A percentile compares a stretch with the other conserved stretches of the same genome.
Evolutionary conservation across 2,329 filamentous ascomycete species (phyloP).

Genomic region (Talaromyces sp.): DNA sequence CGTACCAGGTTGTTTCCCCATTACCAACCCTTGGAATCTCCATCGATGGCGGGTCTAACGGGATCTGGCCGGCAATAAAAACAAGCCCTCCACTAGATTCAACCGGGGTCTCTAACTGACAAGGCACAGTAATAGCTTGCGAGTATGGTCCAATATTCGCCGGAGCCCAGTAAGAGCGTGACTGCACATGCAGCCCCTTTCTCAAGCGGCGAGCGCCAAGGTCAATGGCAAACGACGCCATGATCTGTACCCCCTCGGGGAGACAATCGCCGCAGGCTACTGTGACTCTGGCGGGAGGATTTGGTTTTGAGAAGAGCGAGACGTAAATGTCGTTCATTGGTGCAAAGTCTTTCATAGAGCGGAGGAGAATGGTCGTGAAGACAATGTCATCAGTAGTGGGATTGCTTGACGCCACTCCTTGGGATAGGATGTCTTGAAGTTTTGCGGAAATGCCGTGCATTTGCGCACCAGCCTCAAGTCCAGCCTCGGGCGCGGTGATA

Average conservation of each 20-base stretch:
- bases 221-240: conserved; percentile 52
- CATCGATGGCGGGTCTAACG: conserved; percentile 79
- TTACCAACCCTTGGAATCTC: conserved; percentile 27
- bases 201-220: conserved; percentile 26
- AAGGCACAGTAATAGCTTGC: conserved; percentile 65
- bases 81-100: conserved; percentile 38
- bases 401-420: conserved; percentile 5
- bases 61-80: conserved; percentile 84
- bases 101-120: conserved; percentile 24
- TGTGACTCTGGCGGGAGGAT: conserved; percentile 80
- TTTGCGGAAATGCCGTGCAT: conserved; percentile 30
- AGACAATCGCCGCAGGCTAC: conserved; percentile 68
- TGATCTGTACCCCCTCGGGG: conserved; percentile 54
- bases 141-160: conserved; percentile 98
- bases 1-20: conserved; percentile 15
- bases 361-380: conserved; percentile 61
- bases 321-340: conserved; percentile 71
- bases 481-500: conserved; percentile 34
- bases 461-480: conserved; percentile 34
- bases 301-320: conserved; percentile 66
- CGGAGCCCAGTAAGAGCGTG: conserved; percentile 92
- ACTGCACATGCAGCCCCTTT: conserved; percentile 77
- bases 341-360: conserved; percentile 73
- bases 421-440: conserved; percentile 7
- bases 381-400: conserved; percentile 35